Evolutionary conservation across 306 rosid genomes (phyloP), one percentile per base, ranked within the genome.

Genomic region (Nissolia schottii): DNA sequence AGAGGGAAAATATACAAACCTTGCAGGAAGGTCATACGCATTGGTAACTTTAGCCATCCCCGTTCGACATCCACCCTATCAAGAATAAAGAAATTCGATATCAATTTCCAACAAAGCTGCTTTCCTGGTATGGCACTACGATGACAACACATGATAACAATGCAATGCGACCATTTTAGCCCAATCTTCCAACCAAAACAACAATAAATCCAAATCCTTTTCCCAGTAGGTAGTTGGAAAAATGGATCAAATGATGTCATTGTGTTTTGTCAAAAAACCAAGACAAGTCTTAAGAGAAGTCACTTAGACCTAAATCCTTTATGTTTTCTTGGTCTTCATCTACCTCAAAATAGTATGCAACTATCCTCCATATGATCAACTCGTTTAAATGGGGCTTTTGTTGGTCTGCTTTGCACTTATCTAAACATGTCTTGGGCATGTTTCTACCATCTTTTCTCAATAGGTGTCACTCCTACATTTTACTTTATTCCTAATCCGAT

Each of bases 41-140:
- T 67, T 85, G 72, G 99, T 88, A 81, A 80, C 88, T 88, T 89
- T 95, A 65, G 99, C 97, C 99, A 95, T 89, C 80, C 99, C 99
- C 34, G 97, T 95, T 67, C 99, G 90, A 74, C 99, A 95, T 63
- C 97, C 99, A 79, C 97, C 99, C 99, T 95, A 68, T 48, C 83
- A 76, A 75, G 46, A 85, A 43, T 24, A 78, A 74, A 83, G 79
- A 69, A 70, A 61, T 31, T 70, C 27, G 51, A 51, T 62, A 65
- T 79, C 63, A 77, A 43, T 37, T 50, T 37, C 70, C 24, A 78
- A n/a, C 64, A 79, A 79, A 73, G 34, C 22, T 18, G 27, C 18
- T 31, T 53, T 49, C 58, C 29, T 12, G 37, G 24, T 51, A 61
- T 15, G 58, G 35, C 51, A 69, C 41, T 69, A 7, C 11, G 22